Evolutionary conservation across 441 rosid species (phyloP).

Genomic region (Eruca vesicaria): DNA sequence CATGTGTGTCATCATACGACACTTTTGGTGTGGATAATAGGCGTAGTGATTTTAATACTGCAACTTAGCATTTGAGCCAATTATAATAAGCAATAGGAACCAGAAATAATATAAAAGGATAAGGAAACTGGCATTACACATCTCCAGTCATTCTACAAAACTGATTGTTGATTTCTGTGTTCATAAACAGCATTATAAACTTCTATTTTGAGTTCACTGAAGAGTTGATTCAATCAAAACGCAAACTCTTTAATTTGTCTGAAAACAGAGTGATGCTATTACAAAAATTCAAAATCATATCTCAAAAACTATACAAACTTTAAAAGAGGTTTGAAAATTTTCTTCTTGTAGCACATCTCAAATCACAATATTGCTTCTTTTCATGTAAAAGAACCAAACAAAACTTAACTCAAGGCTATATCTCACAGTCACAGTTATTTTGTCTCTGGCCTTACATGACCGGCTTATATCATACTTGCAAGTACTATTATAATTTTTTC

Average conservation of each 20-base stretch:
- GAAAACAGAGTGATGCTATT: background rate
- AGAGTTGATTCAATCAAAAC: background rate
- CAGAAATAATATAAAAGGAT: background rate
- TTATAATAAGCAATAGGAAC: background rate
- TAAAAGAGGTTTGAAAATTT: too few relatives aligned
- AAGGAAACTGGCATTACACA: too few relatives aligned
- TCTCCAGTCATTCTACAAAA: too few relatives aligned
- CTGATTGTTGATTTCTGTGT: too few relatives aligned
- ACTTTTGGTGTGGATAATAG: background rate
- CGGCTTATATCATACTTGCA: too few relatives aligned
- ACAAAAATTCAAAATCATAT: background rate
- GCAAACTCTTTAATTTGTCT: background rate
- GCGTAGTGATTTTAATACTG: background rate
- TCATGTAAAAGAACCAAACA: background rate
- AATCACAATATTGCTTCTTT: background rate
- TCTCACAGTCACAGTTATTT: too few relatives aligned
- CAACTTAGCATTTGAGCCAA: background rate
- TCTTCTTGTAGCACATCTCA: too few relatives aligned
- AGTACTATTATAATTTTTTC: too few relatives aligned
- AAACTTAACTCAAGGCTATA: slow-evolving; percentile 26
- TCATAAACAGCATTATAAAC: too few relatives aligned
- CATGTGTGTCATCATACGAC: background rate
- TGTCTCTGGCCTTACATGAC: too few relatives aligned
- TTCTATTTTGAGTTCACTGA: background rate
- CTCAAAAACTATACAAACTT: too few relatives aligned